phyloP scores from a whole-genome alignment of 176 grass and related monocot genomes.

The Pontederia crassipes region DNA sequence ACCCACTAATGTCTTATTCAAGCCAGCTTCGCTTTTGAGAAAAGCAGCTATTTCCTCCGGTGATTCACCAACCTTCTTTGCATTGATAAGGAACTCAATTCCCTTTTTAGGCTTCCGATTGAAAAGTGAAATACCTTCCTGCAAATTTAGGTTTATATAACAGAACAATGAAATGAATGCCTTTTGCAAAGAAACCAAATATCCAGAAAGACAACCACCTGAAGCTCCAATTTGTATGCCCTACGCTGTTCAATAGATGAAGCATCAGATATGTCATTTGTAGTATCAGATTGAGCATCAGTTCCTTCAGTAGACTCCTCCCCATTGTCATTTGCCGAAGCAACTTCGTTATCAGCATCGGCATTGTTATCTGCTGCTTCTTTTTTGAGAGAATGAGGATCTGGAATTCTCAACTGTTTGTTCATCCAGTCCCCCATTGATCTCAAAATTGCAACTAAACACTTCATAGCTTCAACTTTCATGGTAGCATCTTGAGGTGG shows the following conservation, averaged over 20 bases:
- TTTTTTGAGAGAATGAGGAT: constrained; percentile 51
- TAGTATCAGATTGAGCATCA: constrained; percentile 63
- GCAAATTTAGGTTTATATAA: constrained; percentile 29
- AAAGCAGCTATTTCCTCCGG: constrained; percentile 87
- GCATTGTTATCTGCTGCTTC: constrained; percentile 59
- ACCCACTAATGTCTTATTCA: constrained; percentile 94
- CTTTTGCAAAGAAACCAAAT: constrained; percentile 24
- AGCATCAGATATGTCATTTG: constrained; percentile 66
- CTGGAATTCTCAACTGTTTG: constrained; percentile 91
- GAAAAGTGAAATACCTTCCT: constrained; percentile 96
- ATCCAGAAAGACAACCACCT: constrained; percentile 39
- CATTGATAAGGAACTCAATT: constrained; percentile 91
- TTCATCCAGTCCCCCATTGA: constrained; percentile 99
- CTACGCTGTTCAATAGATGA: constrained; percentile 84
- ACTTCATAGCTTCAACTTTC: constrained; percentile 99
- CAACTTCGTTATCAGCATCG: constrained; percentile 39
- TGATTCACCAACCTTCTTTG: constrained; percentile 73
- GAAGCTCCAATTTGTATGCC: constrained; percentile 97
- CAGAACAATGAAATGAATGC: constrained; percentile 13
- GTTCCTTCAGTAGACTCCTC: constrained; percentile 70
- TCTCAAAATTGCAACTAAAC: constrained; percentile 90
- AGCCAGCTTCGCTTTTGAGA: constrained; percentile 73
- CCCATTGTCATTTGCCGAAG: constrained; percentile 38
- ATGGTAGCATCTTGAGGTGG: constrained; percentile 80
- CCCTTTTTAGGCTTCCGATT: constrained; percentile 95